phyloP scores from a whole-genome alignment of 352 stramenopile species.

The Pythium dissotocum region DNA sequence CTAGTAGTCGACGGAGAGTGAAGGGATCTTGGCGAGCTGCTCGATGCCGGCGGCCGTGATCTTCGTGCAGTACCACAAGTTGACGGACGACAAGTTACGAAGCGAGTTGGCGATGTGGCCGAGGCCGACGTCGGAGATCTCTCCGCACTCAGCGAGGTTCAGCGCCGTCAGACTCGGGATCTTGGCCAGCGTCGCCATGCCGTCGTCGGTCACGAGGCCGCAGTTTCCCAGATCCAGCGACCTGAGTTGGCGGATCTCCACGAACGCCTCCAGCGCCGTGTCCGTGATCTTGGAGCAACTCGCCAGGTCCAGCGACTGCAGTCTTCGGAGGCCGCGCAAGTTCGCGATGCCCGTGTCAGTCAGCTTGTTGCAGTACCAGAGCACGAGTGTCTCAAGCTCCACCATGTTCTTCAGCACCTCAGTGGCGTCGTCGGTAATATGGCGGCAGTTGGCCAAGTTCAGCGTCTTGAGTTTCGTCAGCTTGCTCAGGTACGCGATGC shows the following conservation, averaged over 20 bases:
- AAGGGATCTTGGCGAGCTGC: constrained; percentile 43
- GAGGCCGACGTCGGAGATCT: constrained; percentile 67
- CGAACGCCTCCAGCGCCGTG: constrained; percentile 45
- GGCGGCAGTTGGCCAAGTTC: constrained; percentile 81
- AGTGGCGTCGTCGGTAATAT: constrained; percentile 59
- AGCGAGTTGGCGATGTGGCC: constrained; percentile 43
- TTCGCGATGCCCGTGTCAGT: constrained; percentile 56
- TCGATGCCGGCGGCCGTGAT: constrained; percentile 58
- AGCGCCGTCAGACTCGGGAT: constrained; percentile 62
- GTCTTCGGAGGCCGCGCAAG: constrained; percentile 41
- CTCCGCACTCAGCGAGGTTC: constrained; percentile 70
- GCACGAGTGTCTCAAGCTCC: constrained; percentile 58
- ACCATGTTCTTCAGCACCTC: constrained; percentile 46
- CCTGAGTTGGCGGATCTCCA: constrained; percentile 48
- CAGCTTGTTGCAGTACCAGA: constrained; percentile 89
- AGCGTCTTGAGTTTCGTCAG: constrained; percentile 62
- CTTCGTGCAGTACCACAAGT: constrained; percentile 84
- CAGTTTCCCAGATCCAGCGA: constrained; percentile 86
- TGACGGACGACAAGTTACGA: constrained; percentile 56
- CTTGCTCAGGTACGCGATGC: constrained; percentile 43
- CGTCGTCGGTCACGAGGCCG: constrained; percentile 63
- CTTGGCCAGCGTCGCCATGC: constrained; percentile 45
- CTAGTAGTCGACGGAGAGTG: constrained; percentile 52
- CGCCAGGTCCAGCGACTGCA: constrained; percentile 72
- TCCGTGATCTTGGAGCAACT: constrained; percentile 77